Evolutionary conservation across 2,329 filamentous ascomycete species (phyloP).

Genomic region (Cytospora piceicola): DNA sequence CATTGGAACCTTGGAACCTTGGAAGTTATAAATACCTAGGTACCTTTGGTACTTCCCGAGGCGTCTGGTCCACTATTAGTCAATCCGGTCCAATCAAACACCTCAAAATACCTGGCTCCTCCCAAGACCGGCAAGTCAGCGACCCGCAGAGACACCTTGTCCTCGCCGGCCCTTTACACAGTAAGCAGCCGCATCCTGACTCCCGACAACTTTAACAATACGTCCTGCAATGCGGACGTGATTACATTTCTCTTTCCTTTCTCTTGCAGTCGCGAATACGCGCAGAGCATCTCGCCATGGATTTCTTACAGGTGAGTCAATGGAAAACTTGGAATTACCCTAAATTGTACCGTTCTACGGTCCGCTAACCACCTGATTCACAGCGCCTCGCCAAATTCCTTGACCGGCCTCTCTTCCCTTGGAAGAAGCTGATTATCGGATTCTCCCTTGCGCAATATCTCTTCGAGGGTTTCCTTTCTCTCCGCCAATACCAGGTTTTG

Average conservation of each 20-base stretch:
- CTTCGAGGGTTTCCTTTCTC: conserved; percentile 85
- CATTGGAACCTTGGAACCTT: background rate
- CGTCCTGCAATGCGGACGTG: conserved; percentile 26
- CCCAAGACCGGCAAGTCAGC: conserved; percentile 16
- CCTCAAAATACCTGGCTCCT: conserved; percentile 13
- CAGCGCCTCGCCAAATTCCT: conserved; percentile 81
- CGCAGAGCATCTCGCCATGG: conserved; percentile 35
- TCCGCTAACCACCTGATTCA: conserved; percentile 30
- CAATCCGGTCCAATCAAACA: conserved; percentile 13
- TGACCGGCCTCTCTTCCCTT: conserved; percentile 91
- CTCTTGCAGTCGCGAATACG: conserved; percentile 26
- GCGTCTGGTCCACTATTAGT: background rate
- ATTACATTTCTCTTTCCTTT: conserved; percentile 12
- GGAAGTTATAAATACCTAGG: background rate
- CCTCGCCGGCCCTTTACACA: conserved; percentile 12
- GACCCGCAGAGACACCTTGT: conserved; percentile 29
- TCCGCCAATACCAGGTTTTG: conserved; percentile 88
- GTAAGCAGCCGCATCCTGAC: conserved; percentile 2
- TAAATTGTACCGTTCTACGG: conserved; percentile 32
- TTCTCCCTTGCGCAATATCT: conserved; percentile 92
- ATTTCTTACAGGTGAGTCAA: conserved; percentile 42
- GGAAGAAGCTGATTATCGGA: conserved; percentile 94
- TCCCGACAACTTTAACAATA: conserved; percentile 11
- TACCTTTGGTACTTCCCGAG: background rate
- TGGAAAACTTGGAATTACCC: background rate